phyloP scores from a whole-genome alignment of 2,329 filamentous ascomycete genomes.

The Talaromyces sp. region DNA sequence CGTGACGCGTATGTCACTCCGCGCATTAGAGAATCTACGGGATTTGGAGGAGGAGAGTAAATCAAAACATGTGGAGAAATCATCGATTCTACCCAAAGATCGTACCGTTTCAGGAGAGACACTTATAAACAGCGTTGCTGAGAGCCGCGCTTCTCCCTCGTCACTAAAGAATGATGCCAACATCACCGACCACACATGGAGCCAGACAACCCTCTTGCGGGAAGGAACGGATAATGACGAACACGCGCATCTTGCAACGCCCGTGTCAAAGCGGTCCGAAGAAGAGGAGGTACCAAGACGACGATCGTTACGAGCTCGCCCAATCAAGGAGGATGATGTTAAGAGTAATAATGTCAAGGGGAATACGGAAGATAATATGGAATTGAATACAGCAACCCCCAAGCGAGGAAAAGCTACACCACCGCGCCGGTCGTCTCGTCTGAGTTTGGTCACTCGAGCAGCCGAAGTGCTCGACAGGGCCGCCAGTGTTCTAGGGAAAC shows the following conservation, averaged over 20 bases:
- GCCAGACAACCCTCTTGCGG: slow-evolving; percentile 20
- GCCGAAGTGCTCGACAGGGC: slow-evolving; percentile 45
- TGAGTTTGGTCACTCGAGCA: slow-evolving; percentile 40
- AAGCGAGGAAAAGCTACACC: slow-evolving; percentile 19
- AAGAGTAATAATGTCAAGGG: neutral
- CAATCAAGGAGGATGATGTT: slow-evolving; percentile 25
- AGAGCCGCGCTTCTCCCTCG: slow-evolving; percentile 32
- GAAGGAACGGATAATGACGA: slow-evolving; percentile 22
- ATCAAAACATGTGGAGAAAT: slow-evolving; percentile 15
- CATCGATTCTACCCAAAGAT: slow-evolving; percentile 25
- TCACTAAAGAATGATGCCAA: slow-evolving; percentile 38
- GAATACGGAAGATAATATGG: neutral
- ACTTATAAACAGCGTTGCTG: slow-evolving; percentile 37
- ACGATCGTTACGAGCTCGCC: slow-evolving; percentile 29
- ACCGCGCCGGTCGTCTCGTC: slow-evolving; percentile 42
- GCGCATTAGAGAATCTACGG: slow-evolving; percentile 26
- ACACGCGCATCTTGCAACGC: slow-evolving; percentile 30
- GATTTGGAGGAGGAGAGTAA: slow-evolving; percentile 22
- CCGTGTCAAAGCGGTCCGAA: slow-evolving; percentile 32
- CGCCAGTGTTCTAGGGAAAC: slow-evolving; percentile 55
- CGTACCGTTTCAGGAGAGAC: slow-evolving; percentile 26
- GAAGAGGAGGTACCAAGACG: slow-evolving; percentile 27
- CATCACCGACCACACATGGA: slow-evolving; percentile 35
- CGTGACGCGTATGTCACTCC: slow-evolving; percentile 37
- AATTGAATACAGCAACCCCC: slow-evolving; percentile 18